Base-by-base conservation (phyloP, 2,329 filamentous ascomycete species). In the Davidsoniella australis region DNA sequence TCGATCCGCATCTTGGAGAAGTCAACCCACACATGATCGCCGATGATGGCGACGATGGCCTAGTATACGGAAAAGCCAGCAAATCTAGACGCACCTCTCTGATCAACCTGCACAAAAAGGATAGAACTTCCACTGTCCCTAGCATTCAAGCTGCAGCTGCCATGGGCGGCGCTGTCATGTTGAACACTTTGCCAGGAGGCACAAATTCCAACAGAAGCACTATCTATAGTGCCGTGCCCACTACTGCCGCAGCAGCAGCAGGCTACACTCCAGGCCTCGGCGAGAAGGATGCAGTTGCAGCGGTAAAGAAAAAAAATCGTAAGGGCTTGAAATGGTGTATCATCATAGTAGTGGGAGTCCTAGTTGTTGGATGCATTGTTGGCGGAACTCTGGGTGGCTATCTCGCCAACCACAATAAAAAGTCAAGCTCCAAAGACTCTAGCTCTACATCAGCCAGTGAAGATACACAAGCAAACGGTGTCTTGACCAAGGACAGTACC, bases 31-130 rank as follows among this genome's bases (percentile, higher is more conserved):
- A 83, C 58, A 78, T 80, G 12, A 88, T 94, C 55, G 75, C 75
- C 18, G 88, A 94, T 61, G 88, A 95, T 59, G 86, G 85, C 24
- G 88, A 94, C 58, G 88, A 94, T 60, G 86, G 82, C 1, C 71
- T 91, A 47, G 70, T 74, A 4, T 79, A 74, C 56, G 66, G 62
- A 46, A 64, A 61, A 44, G 5, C 12, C 60, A 58, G 46, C 20
- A 33, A 33, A 33, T 45, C 64, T 61, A 57, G 69, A 61, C 70
- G 73, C 53, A 72, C 69, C 55, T 78, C 81, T 36, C 73, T 80
- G 61, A 63, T 81, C 36, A 77, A 74, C 52, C 44, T 55, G 36
- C 47, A 56, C 50, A 71, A 64, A 54, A 59, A 60, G 44, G 62
- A 62, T 20, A 51, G 52, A 44, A 73, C 70, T 16, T 38, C 26